Conservation (phyloP, 1,139 yeast species). For the Hansenula lynferdii region DNA sequence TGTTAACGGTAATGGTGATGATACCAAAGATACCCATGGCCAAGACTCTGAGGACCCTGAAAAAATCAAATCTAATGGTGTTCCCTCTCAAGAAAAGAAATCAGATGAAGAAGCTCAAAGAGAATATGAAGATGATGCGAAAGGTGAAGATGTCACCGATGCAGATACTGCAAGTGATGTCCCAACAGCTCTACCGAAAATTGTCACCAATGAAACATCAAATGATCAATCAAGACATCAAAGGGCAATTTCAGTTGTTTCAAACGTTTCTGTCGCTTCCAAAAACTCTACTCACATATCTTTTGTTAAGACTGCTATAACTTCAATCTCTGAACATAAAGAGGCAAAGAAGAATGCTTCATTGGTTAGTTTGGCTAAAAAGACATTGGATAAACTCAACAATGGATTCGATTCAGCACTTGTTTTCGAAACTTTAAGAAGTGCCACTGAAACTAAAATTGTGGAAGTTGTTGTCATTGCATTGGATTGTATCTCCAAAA, state of each 20-base stretch:
- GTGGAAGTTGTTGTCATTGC: constrained; percentile 51
- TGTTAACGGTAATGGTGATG: too few species aligned
- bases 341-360: constrained; percentile 45
- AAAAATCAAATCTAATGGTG: not conserved
- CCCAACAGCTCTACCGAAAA: constrained; percentile 18
- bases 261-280: constrained; percentile 13
- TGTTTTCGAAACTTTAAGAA: constrained; percentile 57
- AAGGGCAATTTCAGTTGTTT: constrained; percentile 16
- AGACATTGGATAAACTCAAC: constrained; percentile 34
- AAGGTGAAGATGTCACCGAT: constrained; percentile 15
- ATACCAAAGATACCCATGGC: too few species aligned
- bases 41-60: not conserved
- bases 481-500: constrained; percentile 61
- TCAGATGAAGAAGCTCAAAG: not conserved
- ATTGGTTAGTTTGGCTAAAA: constrained; percentile 35
- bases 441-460: constrained; percentile 51
- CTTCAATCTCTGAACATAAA: constrained; percentile 38
- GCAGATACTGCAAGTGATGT: constrained; percentile 9
- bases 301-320: constrained; percentile 44
- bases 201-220: constrained; percentile 8
- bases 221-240: constrained; percentile 13
- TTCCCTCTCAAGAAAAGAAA: not conserved
- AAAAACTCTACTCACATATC: constrained; percentile 16
- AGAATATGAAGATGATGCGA: constrained; percentile 3
- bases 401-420: constrained; percentile 38